Percentiles rank a stretch among this genome's conserved stretches.
phyloP scores from a whole-genome alignment of 164 flowering plant species.

The Macadamia tetraphylla region DNA sequence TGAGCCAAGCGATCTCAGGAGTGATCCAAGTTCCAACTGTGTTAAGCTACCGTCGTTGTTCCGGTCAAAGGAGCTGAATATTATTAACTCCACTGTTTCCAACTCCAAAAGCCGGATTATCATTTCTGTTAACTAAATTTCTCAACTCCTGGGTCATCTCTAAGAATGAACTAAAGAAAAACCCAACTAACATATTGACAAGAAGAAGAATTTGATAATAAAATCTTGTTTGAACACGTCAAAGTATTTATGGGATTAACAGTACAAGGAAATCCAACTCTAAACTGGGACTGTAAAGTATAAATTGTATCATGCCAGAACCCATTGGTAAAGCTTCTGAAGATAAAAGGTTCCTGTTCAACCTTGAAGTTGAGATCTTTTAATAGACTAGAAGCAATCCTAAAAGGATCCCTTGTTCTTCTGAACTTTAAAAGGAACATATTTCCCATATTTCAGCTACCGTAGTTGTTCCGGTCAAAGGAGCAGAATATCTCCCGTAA shows the following conservation, averaged over 20 bases:
- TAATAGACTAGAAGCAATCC: conserved; percentile 8
- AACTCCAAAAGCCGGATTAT: conserved; percentile 10
- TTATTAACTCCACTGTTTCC: conserved; percentile 12
- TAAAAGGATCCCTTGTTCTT: conserved; percentile 13
- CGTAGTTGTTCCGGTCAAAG: no score
- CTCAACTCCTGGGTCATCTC: conserved; percentile 6
- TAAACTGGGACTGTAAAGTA: conserved; percentile 8
- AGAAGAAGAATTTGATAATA: conserved; percentile 22
- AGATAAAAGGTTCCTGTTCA: conserved; percentile 9
- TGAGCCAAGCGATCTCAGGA: no score
- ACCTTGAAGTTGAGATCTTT: conserved; percentile 14
- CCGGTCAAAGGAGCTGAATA: not conserved
- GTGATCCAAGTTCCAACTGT: no score
- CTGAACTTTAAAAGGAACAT: conserved; percentile 9
- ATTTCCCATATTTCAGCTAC: no score
- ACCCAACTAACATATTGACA: conserved; percentile 13
- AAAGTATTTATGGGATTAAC: conserved; percentile 9
- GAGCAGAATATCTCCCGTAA: no score
- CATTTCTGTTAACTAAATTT: conserved; percentile 7
- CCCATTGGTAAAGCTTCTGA: conserved; percentile 15
- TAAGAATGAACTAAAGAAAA: conserved; percentile 11
- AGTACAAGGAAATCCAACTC: conserved; percentile 16
- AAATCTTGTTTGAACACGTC: conserved; percentile 10
- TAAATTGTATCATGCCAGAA: not conserved
- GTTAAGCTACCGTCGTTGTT: no score